phyloP scores from a whole-genome alignment of 2,329 filamentous ascomycete species.

The Daldinia sp. region DNA sequence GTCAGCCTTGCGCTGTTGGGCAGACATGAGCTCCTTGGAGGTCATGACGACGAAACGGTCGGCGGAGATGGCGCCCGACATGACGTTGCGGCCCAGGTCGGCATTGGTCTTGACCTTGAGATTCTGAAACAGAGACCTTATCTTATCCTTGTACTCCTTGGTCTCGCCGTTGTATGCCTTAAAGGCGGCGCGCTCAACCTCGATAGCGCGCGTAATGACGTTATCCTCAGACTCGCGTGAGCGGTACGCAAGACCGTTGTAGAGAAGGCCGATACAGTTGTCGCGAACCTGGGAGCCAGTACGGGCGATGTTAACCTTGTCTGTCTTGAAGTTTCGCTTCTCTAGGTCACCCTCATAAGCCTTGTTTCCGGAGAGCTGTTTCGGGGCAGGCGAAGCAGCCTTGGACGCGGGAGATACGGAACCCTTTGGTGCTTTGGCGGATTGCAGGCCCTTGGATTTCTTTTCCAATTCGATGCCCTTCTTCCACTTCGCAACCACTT shows the following conservation, averaged over 20 bases:
- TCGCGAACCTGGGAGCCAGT: conserved; percentile 82
- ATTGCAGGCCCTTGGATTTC: conserved; percentile 56
- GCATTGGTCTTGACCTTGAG: conserved; percentile 92
- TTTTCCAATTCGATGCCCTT: conserved; percentile 78
- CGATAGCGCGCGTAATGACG: conserved; percentile 80
- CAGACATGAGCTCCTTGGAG: conserved; percentile 90
- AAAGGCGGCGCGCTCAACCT: conserved; percentile 85
- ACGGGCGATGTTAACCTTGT: conserved; percentile 81
- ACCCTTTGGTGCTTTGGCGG: conserved; percentile 60
- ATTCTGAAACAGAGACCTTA: conserved; percentile 93
- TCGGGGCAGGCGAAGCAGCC: conserved; percentile 55
- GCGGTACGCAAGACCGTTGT: conserved; percentile 84
- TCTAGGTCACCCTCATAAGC: conserved; percentile 74
- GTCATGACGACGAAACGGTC: conserved; percentile 86
- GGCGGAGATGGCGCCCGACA: conserved; percentile 78
- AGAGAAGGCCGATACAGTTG: conserved; percentile 89
- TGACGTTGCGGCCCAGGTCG: conserved; percentile 79
- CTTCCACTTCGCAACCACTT: conserved; percentile 91
- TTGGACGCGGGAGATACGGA: conserved; percentile 64
- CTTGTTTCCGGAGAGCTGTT: conserved; percentile 64
- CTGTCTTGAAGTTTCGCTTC: conserved; percentile 84
- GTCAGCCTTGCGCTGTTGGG: conserved; percentile 81
- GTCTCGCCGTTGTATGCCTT: conserved; percentile 76
- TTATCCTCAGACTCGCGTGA: conserved; percentile 77
- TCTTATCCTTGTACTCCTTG: conserved; percentile 84